These are phyloP conservation scores for Tricholoma terreum DNA, from an alignment of 768 basidiomycete genomes.

Conservation along the genomic window DNA sequence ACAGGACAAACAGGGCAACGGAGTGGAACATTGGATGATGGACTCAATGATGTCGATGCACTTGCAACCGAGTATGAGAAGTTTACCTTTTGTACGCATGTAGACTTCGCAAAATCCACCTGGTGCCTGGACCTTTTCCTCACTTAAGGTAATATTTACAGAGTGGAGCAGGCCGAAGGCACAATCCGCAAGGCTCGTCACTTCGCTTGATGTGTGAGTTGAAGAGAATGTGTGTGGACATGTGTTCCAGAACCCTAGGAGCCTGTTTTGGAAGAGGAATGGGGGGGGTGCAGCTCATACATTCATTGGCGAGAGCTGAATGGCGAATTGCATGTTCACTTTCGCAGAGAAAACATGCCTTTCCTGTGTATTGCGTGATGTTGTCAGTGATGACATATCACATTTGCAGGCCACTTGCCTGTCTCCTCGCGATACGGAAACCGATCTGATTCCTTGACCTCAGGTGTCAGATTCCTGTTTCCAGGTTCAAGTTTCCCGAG, in stretches of 20 bases:
- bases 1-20: conserved; percentile 17
- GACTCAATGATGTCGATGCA: conserved; percentile 8
- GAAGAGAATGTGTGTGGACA: conserved; percentile 25
- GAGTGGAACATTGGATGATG: conserved; percentile 27
- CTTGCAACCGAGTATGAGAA: conserved; percentile 17
- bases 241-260: conserved; percentile 24
- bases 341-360: no score
- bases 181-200: conserved; percentile 23
- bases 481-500: background rate
- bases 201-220: conserved; percentile 13
- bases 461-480: background rate
- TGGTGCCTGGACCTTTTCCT: conserved; percentile 16
- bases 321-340: background rate
- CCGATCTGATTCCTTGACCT: background rate
- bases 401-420: background rate
- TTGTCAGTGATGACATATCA: background rate
- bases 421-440: background rate
- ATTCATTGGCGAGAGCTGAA: background rate
- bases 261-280: conserved; percentile 10
- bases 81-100: conserved; percentile 14
- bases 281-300: conserved; percentile 6
- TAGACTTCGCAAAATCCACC: conserved; percentile 11
- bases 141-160: conserved; percentile 21
- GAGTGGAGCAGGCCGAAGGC: conserved; percentile 16
- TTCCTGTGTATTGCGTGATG: background rate